Conservation (phyloP, 2,329 filamentous ascomycete genomes). For the Nigrospora osmanthi region DNA sequence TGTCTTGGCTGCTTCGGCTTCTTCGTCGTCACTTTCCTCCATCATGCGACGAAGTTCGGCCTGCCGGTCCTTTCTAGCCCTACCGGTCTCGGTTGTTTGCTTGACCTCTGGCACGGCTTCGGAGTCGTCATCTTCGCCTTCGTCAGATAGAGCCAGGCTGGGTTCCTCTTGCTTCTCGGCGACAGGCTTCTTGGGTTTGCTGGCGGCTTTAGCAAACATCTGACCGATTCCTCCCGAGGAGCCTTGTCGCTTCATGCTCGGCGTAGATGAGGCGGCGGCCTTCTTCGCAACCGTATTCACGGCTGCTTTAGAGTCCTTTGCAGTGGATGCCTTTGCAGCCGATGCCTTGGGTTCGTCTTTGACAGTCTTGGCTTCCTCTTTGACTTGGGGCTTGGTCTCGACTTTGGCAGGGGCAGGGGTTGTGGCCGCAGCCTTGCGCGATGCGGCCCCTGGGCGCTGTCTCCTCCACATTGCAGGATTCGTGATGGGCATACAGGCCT, state of each 20-base stretch:
- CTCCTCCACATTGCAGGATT: conserved; percentile 59
- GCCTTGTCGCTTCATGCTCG: conserved; percentile 41
- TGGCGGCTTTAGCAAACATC: conserved; percentile 24
- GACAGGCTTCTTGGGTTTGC: conserved; percentile 20
- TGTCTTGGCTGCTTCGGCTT: conserved; percentile 10
- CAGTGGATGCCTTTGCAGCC: conserved; percentile 11
- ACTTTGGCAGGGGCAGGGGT: conserved; percentile 15
- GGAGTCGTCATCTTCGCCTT: conserved; percentile 23
- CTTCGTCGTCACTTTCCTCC: conserved; percentile 24
- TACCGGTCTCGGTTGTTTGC: conserved; percentile 9
- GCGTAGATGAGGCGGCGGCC: conserved; percentile 10
- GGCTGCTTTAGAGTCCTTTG: conserved; percentile 12
- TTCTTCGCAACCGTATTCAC: conserved; percentile 32
- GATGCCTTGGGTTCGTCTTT: conserved; percentile 28
- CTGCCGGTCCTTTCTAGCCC: conserved; percentile 17
- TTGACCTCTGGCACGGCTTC: conserved; percentile 14
- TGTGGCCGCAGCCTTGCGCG: conserved; percentile 15
- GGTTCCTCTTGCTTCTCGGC: conserved; percentile 9
- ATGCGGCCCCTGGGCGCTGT: conserved; percentile 24
- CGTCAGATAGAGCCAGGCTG: conserved; percentile 20
- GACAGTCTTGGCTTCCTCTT: conserved; percentile 27
- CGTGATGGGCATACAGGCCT: conserved; percentile 64
- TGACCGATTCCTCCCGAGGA: conserved; percentile 22
- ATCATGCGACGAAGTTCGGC: conserved; percentile 23
- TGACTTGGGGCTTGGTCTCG: conserved; percentile 14